These are phyloP conservation scores for Stephanodiscus minutulus DNA, from an alignment of 108 stramenopile genomes.

Conservation along the genomic window DNA sequence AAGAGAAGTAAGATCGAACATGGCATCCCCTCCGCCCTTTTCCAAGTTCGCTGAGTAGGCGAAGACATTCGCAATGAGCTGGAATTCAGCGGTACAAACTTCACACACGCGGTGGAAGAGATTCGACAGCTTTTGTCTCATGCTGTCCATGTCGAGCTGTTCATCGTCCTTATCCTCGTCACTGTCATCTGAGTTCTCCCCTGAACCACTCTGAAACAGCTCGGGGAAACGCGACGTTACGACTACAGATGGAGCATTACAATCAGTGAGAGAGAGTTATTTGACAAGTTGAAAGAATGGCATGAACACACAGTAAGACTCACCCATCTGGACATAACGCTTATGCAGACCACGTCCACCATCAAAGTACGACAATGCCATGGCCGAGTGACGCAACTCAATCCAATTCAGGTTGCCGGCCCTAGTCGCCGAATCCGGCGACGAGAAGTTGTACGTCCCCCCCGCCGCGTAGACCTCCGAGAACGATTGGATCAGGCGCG, in stretches of 20 bases:
- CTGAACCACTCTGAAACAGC: constrained; percentile 48
- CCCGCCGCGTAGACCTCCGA: constrained; percentile 65
- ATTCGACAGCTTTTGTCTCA: constrained; percentile 68
- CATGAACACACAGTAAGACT: no score
- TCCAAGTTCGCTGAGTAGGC: constrained; percentile 46
- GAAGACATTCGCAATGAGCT: constrained; percentile 83
- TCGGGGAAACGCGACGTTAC: constrained; percentile 78
- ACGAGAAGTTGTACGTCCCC: constrained; percentile 77
- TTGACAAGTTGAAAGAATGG: no score
- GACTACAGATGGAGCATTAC: constrained; percentile 9
- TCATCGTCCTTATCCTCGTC: constrained; percentile 44
- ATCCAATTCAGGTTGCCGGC: constrained; percentile 73
- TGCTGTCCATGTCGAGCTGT: constrained; percentile 73
- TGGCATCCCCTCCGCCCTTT: constrained; percentile 43
- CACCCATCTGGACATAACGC: constrained; percentile 72
- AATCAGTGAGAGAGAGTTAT: no score
- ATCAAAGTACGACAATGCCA: constrained; percentile 74
- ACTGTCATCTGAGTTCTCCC: constrained; percentile 7
- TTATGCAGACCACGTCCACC: constrained; percentile 71
- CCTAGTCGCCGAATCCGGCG: constrained; percentile 43
- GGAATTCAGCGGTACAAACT: constrained; percentile 83
- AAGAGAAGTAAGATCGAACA: constrained; percentile 47
- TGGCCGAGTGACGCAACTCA: constrained; percentile 64
- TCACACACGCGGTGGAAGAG: constrained; percentile 84
- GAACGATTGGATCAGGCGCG: constrained; percentile 69